phyloP scores from a whole-genome alignment of 106 monocot genomes.

The Agapanthus africanus region DNA sequence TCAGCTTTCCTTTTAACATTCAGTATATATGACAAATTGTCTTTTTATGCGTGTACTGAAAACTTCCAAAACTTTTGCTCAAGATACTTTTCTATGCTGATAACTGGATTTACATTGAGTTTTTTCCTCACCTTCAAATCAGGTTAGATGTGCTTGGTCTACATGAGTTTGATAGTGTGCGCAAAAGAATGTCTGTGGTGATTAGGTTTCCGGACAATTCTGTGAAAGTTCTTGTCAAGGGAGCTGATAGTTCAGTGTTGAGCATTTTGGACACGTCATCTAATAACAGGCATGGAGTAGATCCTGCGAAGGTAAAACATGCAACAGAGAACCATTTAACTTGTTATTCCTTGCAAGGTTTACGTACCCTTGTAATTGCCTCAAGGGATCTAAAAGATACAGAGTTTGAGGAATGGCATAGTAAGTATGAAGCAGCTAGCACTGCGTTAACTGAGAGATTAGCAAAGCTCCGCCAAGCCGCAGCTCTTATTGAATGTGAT shows the following conservation, averaged over 20 bases:
- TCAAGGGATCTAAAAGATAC: slow-evolving; percentile 58
- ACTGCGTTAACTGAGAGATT: slow-evolving; percentile 78
- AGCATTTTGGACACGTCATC: slow-evolving; percentile 31
- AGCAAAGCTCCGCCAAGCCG: slow-evolving; percentile 76
- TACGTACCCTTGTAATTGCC: slow-evolving; percentile 85
- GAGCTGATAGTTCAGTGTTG: slow-evolving; percentile 92
- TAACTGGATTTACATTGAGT: slow-evolving; percentile 5
- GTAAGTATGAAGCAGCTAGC: slow-evolving; percentile 86
- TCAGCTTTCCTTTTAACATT: slow-evolving; percentile 1
- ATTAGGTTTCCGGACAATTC: slow-evolving; percentile 74
- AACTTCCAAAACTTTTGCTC: not conserved
- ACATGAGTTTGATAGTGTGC: slow-evolving; percentile 95
- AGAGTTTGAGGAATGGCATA: slow-evolving; percentile 83
- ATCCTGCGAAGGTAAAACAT: slow-evolving; percentile 31
- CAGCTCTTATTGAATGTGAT: slow-evolving; percentile 67
- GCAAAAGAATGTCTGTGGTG: slow-evolving; percentile 99
- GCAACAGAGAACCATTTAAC: slow-evolving; percentile 63
- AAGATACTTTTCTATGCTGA: not conserved
- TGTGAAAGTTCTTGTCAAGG: slow-evolving; percentile 91
- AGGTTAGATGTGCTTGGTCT: slow-evolving; percentile 97
- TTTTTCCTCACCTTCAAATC: slow-evolving; percentile 23
- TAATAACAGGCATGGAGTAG: slow-evolving; percentile 8
- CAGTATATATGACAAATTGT: not conserved
- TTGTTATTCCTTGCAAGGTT: slow-evolving; percentile 63
- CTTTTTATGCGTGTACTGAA: not conserved